Conservation (phyloP, 805 yeast genomes). For the Pichia paraexigua region DNA sequence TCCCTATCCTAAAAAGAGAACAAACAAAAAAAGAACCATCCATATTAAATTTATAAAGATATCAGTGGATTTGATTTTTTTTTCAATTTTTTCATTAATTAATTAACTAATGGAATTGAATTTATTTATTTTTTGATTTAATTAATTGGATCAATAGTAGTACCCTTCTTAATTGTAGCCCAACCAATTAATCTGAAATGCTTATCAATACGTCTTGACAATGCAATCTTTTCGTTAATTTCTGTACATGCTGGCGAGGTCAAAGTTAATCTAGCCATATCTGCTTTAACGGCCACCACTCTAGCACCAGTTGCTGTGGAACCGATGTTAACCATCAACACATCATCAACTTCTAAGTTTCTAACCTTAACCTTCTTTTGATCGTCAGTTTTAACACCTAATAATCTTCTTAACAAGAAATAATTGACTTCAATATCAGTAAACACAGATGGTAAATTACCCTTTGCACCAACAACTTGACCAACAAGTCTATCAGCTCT, state of each 20-base stretch:
- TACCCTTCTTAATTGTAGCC: slow-evolving; percentile 97
- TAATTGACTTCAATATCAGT: slow-evolving; percentile 97
- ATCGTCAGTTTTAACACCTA: slow-evolving; percentile 98
- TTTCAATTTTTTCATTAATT: not conserved
- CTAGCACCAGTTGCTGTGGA: slow-evolving; percentile 99
- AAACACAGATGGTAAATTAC: slow-evolving; percentile 90
- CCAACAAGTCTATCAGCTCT: slow-evolving; percentile 99
- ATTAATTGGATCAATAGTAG: slow-evolving; percentile 72
- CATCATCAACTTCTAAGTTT: slow-evolving; percentile 89
- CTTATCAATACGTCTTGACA: slow-evolving; percentile 98
- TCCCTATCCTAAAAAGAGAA: slow-evolving; percentile 5
- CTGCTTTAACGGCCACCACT: slow-evolving; percentile 96
- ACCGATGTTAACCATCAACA: slow-evolving; percentile 97
- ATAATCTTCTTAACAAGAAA: slow-evolving; percentile 89
- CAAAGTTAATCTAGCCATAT: slow-evolving; percentile 95
- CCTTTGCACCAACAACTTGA: slow-evolving; percentile 97
- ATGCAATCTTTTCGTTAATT: slow-evolving; percentile 94
- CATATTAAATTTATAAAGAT: not conserved
- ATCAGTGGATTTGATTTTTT: not conserved
- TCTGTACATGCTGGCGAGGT: slow-evolving; percentile 99
- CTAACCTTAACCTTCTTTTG: slow-evolving; percentile 95
- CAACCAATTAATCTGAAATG: slow-evolving; percentile 99
- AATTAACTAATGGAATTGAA: not conserved
- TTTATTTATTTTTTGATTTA: slow-evolving; percentile 15
- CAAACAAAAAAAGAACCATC: not conserved